Percentiles rank a stretch among this genome's conserved stretches.
phyloP scores from a whole-genome alignment of 2,329 filamentous ascomycete species.

The Fusarium abutilonis region DNA sequence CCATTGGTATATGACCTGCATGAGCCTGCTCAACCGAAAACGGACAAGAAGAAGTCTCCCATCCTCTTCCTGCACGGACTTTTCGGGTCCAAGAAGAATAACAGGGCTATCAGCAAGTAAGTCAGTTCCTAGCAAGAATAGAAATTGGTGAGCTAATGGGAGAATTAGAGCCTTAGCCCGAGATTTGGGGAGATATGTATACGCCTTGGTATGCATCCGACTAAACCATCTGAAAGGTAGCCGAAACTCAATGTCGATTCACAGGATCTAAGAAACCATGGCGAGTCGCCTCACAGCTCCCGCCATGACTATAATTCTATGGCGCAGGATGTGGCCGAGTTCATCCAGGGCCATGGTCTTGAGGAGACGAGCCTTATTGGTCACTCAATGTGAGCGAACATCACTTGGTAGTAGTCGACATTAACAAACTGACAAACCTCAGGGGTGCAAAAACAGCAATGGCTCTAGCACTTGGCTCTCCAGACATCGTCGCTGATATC shows the following conservation, averaged over 20 bases:
- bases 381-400: conserved; percentile 80
- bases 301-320: conserved; percentile 84
- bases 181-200: conserved; percentile 82
- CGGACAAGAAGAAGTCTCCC: conserved; percentile 61
- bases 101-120: conserved; percentile 93
- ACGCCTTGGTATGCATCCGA: conserved; percentile 71
- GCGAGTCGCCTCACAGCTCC: conserved; percentile 81
- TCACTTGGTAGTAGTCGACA: not conserved
- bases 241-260: conserved; percentile 28
- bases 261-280: conserved; percentile 92
- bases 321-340: conserved; percentile 83
- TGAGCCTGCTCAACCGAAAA: conserved; percentile 59
- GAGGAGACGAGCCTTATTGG: conserved; percentile 81
- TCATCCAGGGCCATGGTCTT: conserved; percentile 78
- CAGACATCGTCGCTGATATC: conserved; percentile 73
- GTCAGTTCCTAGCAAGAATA: conserved; percentile 45
- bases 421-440: not conserved
- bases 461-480: conserved; percentile 79
- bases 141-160: not conserved
- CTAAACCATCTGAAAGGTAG: conserved; percentile 4
- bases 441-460: conserved; percentile 94
- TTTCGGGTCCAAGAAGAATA: conserved; percentile 96
- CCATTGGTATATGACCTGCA: conserved; percentile 74
- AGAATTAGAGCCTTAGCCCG: conserved; percentile 75
- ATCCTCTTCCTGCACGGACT: conserved; percentile 92